Evolutionary conservation across 257 asterid genomes (phyloP).

Genomic region (Solanum pennellii): DNA sequence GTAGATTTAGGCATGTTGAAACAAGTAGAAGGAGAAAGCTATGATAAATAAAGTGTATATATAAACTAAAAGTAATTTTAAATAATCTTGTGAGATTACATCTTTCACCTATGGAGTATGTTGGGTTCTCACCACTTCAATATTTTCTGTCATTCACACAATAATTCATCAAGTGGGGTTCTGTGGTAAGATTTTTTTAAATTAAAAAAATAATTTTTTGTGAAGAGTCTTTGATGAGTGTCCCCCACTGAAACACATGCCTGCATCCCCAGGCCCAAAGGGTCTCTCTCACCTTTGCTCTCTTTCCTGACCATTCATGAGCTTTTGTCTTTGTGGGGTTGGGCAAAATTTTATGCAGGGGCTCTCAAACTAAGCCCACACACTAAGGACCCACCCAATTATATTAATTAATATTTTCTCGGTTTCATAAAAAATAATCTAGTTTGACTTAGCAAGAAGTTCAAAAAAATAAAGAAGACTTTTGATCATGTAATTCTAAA

Average conservation of each 20-base stretch:
- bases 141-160: neutral
- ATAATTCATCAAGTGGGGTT: neutral
- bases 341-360: neutral
- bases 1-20: slow-evolving; percentile 83
- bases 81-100: neutral
- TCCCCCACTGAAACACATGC: slow-evolving; percentile 69
- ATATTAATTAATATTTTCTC: too few relatives aligned
- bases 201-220: neutral
- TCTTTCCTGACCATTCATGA: slow-evolving; percentile 19
- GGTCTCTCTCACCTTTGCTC: slow-evolving; percentile 3
- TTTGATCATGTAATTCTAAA: too few relatives aligned
- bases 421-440: too few relatives aligned
- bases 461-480: too few relatives aligned
- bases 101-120: neutral
- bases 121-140: neutral
- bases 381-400: neutral
- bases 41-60: neutral
- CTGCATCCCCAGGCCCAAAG: slow-evolving; percentile 42
- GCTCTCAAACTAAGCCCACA: neutral
- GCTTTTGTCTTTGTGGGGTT: slow-evolving; percentile 7
- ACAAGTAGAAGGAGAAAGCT: neutral
- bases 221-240: slow-evolving; percentile 10
- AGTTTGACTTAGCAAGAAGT: too few relatives aligned
- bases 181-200: neutral
- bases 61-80: neutral